Evolutionary conservation across 2,329 filamentous ascomycete species (phyloP).

Genomic region (Talaromyces sp.): DNA sequence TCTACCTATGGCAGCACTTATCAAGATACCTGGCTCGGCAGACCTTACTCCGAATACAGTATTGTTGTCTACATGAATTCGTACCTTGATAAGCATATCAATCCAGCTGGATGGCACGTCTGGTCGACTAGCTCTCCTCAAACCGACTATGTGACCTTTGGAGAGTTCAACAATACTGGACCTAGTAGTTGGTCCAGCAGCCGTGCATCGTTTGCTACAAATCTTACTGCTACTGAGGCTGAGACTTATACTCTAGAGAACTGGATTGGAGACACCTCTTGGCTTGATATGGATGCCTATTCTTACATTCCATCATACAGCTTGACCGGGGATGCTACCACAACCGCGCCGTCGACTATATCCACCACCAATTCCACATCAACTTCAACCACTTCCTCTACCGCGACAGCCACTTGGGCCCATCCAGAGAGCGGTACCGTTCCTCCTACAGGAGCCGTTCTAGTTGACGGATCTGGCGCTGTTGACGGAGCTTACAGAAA

Average conservation of each 20-base stretch:
- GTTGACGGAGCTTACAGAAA: conserved; percentile 36
- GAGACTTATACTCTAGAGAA: conserved; percentile 38
- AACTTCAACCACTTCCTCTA: conserved; percentile 16
- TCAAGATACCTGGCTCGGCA: conserved; percentile 26
- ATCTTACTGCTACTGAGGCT: conserved; percentile 38
- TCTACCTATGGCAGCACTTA: conserved; percentile 15
- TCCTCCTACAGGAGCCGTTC: conserved; percentile 46
- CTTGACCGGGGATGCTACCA: conserved; percentile 25
- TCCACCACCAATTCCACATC: neutral
- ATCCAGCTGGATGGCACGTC: conserved; percentile 33
- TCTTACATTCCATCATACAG: conserved; percentile 41
- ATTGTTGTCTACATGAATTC: conserved; percentile 40
- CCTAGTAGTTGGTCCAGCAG: conserved; percentile 36
- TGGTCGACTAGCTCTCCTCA: conserved; percentile 38
- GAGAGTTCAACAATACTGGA: conserved; percentile 37
- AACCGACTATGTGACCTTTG: conserved; percentile 40
- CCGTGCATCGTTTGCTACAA: conserved; percentile 41
- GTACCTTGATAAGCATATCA: conserved; percentile 39
- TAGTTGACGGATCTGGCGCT: conserved; percentile 42
- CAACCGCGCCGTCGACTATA: conserved; percentile 22
- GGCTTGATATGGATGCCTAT: conserved; percentile 48
- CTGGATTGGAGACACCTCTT: conserved; percentile 47
- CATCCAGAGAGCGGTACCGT: conserved; percentile 47
- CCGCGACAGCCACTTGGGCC: conserved; percentile 29
- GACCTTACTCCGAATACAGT: conserved; percentile 31